Conservation (phyloP, 2,329 filamentous ascomycete species). For the Boeremia lycopersici region DNA sequence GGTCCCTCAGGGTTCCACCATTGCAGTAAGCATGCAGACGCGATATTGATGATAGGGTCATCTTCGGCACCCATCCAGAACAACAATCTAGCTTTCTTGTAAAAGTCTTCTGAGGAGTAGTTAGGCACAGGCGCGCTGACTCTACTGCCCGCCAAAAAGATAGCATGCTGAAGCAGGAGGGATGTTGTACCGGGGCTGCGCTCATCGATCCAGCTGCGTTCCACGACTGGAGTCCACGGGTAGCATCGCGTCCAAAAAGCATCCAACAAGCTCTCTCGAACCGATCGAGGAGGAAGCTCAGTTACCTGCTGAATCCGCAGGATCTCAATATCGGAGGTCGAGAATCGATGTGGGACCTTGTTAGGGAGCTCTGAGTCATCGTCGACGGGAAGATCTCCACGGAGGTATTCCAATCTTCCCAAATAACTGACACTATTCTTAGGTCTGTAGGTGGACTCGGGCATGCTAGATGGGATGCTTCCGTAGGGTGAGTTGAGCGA, state of each 20-base stretch:
- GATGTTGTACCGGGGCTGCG: slow-evolving; percentile 34
- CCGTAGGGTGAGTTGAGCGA: slow-evolving; percentile 25
- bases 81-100: slow-evolving; percentile 40
- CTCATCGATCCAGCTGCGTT: slow-evolving; percentile 49
- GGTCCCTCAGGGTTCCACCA: slow-evolving; percentile 54
- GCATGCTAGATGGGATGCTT: slow-evolving; percentile 21
- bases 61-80: slow-evolving; percentile 46
- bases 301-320: slow-evolving; percentile 36
- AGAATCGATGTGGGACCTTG: slow-evolving; percentile 36
- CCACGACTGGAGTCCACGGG: slow-evolving; percentile 52
- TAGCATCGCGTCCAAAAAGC: slow-evolving; percentile 50
- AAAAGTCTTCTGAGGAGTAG: slow-evolving; percentile 42
- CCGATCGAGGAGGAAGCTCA: slow-evolving; percentile 36
- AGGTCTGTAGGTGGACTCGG: slow-evolving; percentile 20
- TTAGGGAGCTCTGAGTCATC: slow-evolving; percentile 39
- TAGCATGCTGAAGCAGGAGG: slow-evolving; percentile 44
- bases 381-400: slow-evolving; percentile 42
- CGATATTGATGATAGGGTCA: slow-evolving; percentile 50
- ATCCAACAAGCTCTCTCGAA: slow-evolving; percentile 48
- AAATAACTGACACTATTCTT: slow-evolving; percentile 41
- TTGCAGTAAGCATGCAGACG: slow-evolving; percentile 48
- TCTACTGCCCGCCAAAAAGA: slow-evolving; percentile 52
- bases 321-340: slow-evolving; percentile 38
- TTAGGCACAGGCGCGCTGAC: slow-evolving; percentile 45
- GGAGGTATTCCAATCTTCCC: slow-evolving; percentile 41